Percentiles rank a stretch among this genome's conserved stretches.
phyloP scores from a whole-genome alignment of 441 rosid species.

The Eutrema salsugineum region DNA sequence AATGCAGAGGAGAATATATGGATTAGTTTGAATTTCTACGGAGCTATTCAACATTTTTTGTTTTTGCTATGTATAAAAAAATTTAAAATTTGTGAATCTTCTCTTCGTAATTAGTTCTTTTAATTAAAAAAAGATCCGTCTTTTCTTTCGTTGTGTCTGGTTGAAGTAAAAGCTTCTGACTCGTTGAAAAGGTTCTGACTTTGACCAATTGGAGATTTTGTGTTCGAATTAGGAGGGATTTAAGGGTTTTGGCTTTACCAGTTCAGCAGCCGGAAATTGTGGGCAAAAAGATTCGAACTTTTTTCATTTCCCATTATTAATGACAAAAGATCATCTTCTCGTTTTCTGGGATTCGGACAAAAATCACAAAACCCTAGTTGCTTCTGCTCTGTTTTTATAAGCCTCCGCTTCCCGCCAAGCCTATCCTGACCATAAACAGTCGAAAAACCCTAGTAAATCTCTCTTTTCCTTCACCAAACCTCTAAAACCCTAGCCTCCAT shows the following conservation, averaged over 20 bases:
- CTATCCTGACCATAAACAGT: neutral
- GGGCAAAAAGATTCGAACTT: conserved; percentile 19
- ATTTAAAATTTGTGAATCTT: neutral
- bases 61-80: conserved; percentile 21
- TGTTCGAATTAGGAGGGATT: neutral
- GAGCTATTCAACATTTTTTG: neutral
- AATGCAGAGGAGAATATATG: conserved; percentile 14
- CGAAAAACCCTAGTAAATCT: conserved; percentile 19
- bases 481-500: conserved; percentile 25
- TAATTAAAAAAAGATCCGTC: neutral
- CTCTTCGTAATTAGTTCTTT: neutral
- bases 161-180: conserved; percentile 9
- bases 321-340: conserved; percentile 21
- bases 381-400: conserved; percentile 14
- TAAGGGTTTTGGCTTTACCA: conserved; percentile 7
- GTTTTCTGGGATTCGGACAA: conserved; percentile 12
- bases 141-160: neutral
- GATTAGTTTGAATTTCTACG: conserved; percentile 4
- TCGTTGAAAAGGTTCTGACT: conserved; percentile 13
- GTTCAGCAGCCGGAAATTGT: conserved; percentile 2
- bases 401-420: conserved; percentile 54
- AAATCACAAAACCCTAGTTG: conserved; percentile 23
- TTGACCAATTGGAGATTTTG: neutral
- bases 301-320: neutral
- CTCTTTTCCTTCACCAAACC: neutral